A percentile compares a stretch with the other conserved stretches of the same genome.
Evolutionary conservation across 2,329 filamentous ascomycete species (phyloP).

Genomic region (Pseudocercospora ulei): DNA sequence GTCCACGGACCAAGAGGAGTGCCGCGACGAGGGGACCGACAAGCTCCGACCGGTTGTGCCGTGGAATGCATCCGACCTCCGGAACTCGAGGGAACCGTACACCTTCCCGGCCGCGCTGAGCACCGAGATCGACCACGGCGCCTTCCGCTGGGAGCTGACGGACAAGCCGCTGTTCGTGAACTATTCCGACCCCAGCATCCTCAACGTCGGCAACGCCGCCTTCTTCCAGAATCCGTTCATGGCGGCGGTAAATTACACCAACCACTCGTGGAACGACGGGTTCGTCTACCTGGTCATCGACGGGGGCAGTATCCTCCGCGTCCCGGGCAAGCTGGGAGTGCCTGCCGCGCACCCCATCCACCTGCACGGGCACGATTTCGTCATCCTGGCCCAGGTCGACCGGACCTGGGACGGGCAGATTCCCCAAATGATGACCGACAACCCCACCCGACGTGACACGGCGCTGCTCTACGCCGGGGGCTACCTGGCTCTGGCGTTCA

Average conservation of each 20-base stretch:
- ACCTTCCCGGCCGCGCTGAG: constrained; percentile 25
- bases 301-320: constrained; percentile 16
- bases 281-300: constrained; percentile 31
- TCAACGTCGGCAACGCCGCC: constrained; percentile 24
- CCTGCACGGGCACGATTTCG: constrained; percentile 29
- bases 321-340: constrained; percentile 12
- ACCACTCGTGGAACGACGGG: constrained; percentile 19
- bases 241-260: constrained; percentile 16
- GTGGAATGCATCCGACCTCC: constrained; percentile 24
- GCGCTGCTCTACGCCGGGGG: constrained; percentile 40
- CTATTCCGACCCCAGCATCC: constrained; percentile 26
- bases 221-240: constrained; percentile 12
- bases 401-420: constrained; percentile 25
- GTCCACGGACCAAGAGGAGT: constrained; percentile 21
- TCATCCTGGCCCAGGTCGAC: constrained; percentile 25
- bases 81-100: constrained; percentile 18
- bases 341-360: constrained; percentile 30
- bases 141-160: constrained; percentile 26
- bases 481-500: constrained; percentile 43
- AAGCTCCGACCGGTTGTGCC: constrained; percentile 27
- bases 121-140: constrained; percentile 11
- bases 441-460: constrained; percentile 43
- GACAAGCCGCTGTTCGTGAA: constrained; percentile 27
- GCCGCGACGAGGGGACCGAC: constrained; percentile 27
- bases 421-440: constrained; percentile 32